Evolutionary conservation across 148 eudicot species (phyloP).

Genomic region (Camellia sinensis): DNA sequence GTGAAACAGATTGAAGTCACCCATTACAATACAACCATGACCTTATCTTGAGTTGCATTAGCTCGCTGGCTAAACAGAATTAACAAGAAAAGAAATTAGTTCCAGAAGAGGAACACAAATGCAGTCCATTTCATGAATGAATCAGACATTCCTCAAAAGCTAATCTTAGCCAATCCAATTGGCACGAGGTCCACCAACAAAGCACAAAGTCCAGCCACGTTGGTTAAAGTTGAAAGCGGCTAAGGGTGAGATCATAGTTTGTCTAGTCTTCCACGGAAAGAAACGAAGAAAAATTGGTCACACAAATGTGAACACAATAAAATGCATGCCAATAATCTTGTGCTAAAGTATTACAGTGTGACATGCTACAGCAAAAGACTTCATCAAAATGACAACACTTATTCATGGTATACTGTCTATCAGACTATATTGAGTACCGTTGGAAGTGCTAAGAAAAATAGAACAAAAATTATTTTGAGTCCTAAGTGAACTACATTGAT

Average conservation of each 20-base stretch:
- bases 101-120: no score
- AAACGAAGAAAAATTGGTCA: not conserved
- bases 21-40: no score
- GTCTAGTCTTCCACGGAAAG: no score
- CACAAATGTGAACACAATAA: not conserved
- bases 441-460: not conserved
- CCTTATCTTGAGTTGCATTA: no score
- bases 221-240: not conserved
- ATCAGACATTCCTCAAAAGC: not conserved
- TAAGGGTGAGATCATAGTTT: no score
- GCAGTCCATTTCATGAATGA: not conserved
- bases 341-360: not conserved
- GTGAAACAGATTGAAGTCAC: no score
- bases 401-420: not conserved
- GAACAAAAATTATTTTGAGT: not conserved
- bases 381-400: not conserved
- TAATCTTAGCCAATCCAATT: not conserved
- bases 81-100: no score
- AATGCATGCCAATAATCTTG: not conserved
- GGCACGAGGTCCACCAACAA: not conserved
- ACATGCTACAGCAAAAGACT: not conserved
- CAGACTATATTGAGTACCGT: not conserved
- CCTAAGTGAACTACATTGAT: no score
- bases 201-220: not conserved
- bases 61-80: no score